Conservation (phyloP, 306 rosid genomes). For the Cucumis cinereus region DNA sequence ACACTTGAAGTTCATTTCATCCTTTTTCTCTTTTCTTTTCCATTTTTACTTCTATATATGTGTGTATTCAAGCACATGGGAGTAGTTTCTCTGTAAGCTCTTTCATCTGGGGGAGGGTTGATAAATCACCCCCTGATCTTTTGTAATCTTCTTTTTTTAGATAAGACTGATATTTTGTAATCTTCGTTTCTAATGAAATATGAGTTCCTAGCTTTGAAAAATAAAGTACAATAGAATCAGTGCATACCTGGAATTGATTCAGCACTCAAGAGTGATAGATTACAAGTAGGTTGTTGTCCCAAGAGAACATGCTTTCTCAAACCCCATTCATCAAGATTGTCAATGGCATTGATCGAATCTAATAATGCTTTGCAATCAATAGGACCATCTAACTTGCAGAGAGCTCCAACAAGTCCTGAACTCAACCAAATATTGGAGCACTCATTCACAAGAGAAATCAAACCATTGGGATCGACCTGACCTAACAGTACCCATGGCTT, state of each 20-base stretch:
- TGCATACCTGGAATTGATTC: conserved; percentile 55
- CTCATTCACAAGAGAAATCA: conserved; percentile 42
- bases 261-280: conserved; percentile 51
- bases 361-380: conserved; percentile 30
- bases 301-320: conserved; percentile 35
- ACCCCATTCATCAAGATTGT: conserved; percentile 40
- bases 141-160: neutral
- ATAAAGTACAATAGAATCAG: neutral
- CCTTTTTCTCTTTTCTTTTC: neutral
- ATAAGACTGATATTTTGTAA: neutral
- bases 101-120: neutral
- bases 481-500: conserved; percentile 56
- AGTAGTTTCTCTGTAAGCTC: neutral
- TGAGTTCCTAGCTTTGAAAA: neutral
- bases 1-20: neutral
- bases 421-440: conserved; percentile 55
- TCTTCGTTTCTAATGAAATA: neutral
- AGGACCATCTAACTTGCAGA: conserved; percentile 27
- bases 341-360: conserved; percentile 46
- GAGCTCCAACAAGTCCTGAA: conserved; percentile 73
- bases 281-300: conserved; percentile 48
- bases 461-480: conserved; percentile 24
- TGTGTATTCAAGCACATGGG: neutral
- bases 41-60: neutral
- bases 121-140: neutral